Percentiles rank a stretch among this genome's conserved stretches.
phyloP scores from a whole-genome alignment of 306 rosid species.

The Quercus aquifolioides region DNA sequence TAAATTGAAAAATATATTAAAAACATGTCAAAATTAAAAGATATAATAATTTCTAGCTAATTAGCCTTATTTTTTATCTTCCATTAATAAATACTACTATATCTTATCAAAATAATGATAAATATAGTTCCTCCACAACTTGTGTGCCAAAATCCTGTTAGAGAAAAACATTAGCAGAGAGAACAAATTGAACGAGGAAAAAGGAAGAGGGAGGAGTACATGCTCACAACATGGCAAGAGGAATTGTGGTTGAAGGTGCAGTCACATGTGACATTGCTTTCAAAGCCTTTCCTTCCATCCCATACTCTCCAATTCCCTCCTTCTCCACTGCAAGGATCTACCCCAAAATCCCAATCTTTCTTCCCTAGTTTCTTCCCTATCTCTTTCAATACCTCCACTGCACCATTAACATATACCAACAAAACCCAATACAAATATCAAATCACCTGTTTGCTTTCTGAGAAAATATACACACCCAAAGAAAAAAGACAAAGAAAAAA shows the following conservation, averaged over 20 bases:
- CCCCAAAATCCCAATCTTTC: constrained; percentile 79
- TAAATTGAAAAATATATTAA: too few species aligned
- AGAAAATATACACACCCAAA: not conserved
- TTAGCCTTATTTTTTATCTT: too few species aligned
- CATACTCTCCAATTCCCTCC: constrained; percentile 65
- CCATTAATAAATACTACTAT: too few species aligned
- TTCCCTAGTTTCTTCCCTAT: constrained; percentile 77
- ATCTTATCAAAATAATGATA: too few species aligned
- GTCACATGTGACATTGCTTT: constrained; percentile 53
- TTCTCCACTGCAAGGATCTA: constrained; percentile 72
- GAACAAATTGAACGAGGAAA: not conserved
- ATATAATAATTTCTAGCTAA: too few species aligned
- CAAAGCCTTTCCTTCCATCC: constrained; percentile 45
- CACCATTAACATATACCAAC: constrained; percentile 7
- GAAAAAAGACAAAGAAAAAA: not conserved
- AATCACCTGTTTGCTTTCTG: not conserved
- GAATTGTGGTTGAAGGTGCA: constrained; percentile 61
- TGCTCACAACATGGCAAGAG: constrained; percentile 76
- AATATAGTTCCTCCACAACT: too few species aligned
- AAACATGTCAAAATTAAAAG: too few species aligned
- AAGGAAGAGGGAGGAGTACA: constrained; percentile 35
- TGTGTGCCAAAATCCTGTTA: too few species aligned
- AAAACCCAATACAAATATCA: not conserved
- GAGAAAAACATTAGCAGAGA: not conserved
- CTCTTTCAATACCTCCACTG: constrained; percentile 69